Evolutionary conservation across 352 stramenopile genomes (phyloP), one percentile per base, ranked within the genome.

Genomic region (Globisporangium spinosum): DNA sequence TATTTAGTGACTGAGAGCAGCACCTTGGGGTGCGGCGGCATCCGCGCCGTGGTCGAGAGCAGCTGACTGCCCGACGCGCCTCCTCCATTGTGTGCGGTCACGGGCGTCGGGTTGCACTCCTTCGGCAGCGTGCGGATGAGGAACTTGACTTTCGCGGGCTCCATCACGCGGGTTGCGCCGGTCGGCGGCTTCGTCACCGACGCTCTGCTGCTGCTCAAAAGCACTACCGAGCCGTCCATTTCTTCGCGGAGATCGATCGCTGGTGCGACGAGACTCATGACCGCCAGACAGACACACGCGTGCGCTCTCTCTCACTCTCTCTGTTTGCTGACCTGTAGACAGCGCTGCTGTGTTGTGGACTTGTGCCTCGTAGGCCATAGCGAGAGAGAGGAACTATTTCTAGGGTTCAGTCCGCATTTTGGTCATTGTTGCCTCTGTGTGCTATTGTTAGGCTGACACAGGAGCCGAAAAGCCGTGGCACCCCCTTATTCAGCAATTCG

Each of bases 101-200:
- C 40, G 0, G 85, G 83, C 40, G 80, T 88, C 20, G 83, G 86
- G 53, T 91, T 94, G 75, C 86, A 92, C 32, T 89, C 83, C 25
- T 71, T 74, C 3, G 83, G 86, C 25, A 92, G 70, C 59, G 83
- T 90, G 55, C 86, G 82, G 57, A 94, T 92, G 61, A 90, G 65
- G 62, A 94, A 85, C 62, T 71, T 85, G 29, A 78, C 78, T 61
- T 89, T 89, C 9, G 66, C 54, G 32, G 81, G 60, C 32, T 66
- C 62, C 13, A 63, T 49, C 66, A 34, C 43, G 29, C 32, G 23
- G 25, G 5, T 57, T 7, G 3, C 38, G 7, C 10, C 13, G 6
- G n/a, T 29, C n/a, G 49, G 12, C 27, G 23, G 10, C 32, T 69
- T 56, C 7, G 22, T 25, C 20, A 45, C 13, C 0, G 61, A 43